Evolutionary conservation across 2,329 filamentous ascomycete genomes (phyloP), one percentile per base, ranked within the genome.

Genomic region (Xylaria arbuscula): DNA sequence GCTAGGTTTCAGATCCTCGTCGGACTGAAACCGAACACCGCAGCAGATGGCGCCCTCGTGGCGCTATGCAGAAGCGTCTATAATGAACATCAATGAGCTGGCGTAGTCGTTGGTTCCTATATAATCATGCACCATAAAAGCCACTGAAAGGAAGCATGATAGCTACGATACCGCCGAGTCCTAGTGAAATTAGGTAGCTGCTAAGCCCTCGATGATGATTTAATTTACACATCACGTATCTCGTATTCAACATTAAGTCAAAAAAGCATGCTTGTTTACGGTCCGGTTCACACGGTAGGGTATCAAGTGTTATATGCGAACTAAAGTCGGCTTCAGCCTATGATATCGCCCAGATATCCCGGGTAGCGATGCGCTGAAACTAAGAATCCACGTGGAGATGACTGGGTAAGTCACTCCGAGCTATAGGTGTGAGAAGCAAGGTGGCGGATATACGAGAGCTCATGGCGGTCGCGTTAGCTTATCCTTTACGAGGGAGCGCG

Each of bases 401-500:
- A n/a, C 45, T 10, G n/a, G 28, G 17, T 11, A 13, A 17, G n/a
- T 3, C 47, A 45, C 15, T 15, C 48, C 10, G 17, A 42, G 9
- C 22, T 22, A 5, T 22, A 48, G 56, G 47, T 15, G 24, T n/a
- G 22, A 36, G n/a, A 48, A 13, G 50, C 40, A 10, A 5, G n/a
- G 55, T 42, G 48, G 59, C 22, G 45, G 38, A 19, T 17, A 38
- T 36, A 10, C 11, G 45, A 38, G 28, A 22, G 38, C 19, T 13
- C 1, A 28, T 15, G 19, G 58, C n/a, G 13, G 36, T 51, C 6
- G 11, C 9, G 17, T 55, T 19, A n/a, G 32, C 15, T 50, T 55
- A 56, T n/a, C 63, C 32, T 51, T 36, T 42, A 28, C 1, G 36
- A 58, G 32, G 11, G 48, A 51, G n/a, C 36, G 34, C 17, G 53